These are phyloP conservation scores for Tuber magnatum DNA, from an alignment of 495 filamentous ascomycete genomes.

Conservation along the genomic window DNA sequence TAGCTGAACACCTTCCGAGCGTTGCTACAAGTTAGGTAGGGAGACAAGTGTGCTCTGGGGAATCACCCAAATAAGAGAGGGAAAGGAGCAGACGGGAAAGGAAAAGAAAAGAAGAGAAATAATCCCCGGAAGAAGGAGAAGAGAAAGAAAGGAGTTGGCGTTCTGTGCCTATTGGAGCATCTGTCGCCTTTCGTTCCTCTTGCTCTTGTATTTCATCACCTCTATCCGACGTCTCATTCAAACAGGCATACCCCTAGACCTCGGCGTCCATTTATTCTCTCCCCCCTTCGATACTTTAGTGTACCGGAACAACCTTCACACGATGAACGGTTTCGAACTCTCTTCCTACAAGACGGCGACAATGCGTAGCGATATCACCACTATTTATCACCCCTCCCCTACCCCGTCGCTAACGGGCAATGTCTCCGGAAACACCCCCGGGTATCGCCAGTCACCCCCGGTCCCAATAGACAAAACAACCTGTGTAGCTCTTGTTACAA, in stretches of 20 bases:
- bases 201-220: background rate
- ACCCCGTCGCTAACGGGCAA: background rate
- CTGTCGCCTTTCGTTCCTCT: background rate
- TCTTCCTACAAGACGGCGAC: background rate
- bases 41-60: background rate
- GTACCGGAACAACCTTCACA: background rate
- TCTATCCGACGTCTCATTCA: background rate
- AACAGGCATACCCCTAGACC: background rate
- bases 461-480: slow-evolving; percentile 35
- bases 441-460: slow-evolving; percentile 8
- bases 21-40: background rate
- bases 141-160: background rate
- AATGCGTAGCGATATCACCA: background rate
- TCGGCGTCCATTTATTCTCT: background rate
- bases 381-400: background rate
- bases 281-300: background rate
- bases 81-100: background rate
- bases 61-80: background rate
- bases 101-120: background rate
- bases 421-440: background rate
- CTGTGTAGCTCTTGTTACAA: slow-evolving; percentile 33
- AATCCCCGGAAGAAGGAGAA: background rate
- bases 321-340: slow-evolving; percentile 1
- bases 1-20: background rate
- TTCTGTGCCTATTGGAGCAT: background rate